Percentiles rank a stretch among this genome's conserved stretches.
phyloP scores from a whole-genome alignment of 495 filamentous ascomycete species.

The Neurospora sp. region DNA sequence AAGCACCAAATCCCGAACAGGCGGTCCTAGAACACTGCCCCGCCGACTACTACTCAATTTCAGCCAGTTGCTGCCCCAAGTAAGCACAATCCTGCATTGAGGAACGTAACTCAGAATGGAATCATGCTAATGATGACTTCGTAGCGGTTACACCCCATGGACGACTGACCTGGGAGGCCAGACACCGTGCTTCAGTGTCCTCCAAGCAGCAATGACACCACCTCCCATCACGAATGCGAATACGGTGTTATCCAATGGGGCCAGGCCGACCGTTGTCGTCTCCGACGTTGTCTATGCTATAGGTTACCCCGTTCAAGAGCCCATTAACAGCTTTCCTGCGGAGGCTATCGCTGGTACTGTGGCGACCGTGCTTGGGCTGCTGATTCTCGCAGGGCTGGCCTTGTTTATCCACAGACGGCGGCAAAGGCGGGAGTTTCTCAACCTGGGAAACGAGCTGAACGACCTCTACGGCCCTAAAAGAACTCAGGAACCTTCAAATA shows the following conservation, averaged over 20 bases:
- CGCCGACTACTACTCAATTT: constrained; percentile 10
- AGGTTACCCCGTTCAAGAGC: constrained; percentile 3
- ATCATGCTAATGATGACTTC: not conserved
- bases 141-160: constrained; percentile 13
- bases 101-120: not conserved
- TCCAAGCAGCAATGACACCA: not conserved
- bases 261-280: constrained; percentile 7
- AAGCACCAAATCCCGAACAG: constrained; percentile 1
- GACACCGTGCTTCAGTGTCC: constrained; percentile 13
- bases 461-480: not conserved
- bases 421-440: not conserved
- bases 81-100: not conserved
- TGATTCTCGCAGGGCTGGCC: not conserved
- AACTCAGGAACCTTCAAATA: not conserved
- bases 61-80: constrained; percentile 17
- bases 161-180: constrained; percentile 10
- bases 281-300: constrained; percentile 9
- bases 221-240: not conserved
- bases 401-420: constrained; percentile 1
- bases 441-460: constrained; percentile 1
- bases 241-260: not conserved
- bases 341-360: constrained; percentile 12
- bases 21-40: constrained; percentile 7
- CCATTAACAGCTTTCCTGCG: not conserved
- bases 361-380: not conserved